These are phyloP conservation scores for Metschnikowia reukaufii DNA, from an alignment of 805 yeast species.

Conservation along the genomic window DNA sequence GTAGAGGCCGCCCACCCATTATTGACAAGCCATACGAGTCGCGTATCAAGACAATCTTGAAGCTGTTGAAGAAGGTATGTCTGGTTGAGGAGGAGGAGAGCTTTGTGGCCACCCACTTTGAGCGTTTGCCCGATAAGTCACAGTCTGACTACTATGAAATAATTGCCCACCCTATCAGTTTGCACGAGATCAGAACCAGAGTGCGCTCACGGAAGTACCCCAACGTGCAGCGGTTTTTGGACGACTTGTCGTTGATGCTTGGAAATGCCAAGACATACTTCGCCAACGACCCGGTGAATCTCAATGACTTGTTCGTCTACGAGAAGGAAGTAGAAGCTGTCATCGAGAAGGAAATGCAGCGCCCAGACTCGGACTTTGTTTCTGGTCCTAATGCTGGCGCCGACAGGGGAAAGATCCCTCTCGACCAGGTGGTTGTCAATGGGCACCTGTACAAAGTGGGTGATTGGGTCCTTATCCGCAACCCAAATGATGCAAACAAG, in stretches of 20 bases:
- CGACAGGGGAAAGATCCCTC: constrained; percentile 69
- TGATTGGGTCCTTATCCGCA: constrained; percentile 88
- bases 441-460: constrained; percentile 82
- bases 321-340: constrained; percentile 60
- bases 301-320: constrained; percentile 60
- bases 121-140: constrained; percentile 72
- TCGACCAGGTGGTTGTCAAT: constrained; percentile 69
- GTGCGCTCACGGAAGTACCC: constrained; percentile 83
- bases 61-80: constrained; percentile 73
- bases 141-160: constrained; percentile 55
- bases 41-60: constrained; percentile 81
- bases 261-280: constrained; percentile 65
- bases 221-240: constrained; percentile 71
- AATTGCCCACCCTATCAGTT: constrained; percentile 60
- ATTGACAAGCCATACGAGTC: constrained; percentile 91
- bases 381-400: constrained; percentile 38
- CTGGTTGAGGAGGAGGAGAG: constrained; percentile 48
- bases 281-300: constrained; percentile 52
- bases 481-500: constrained; percentile 82
- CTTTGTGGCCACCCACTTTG: constrained; percentile 65
- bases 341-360: constrained; percentile 67
- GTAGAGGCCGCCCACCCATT: constrained; percentile 88
- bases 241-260: constrained; percentile 74
- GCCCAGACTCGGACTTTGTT: constrained; percentile 77
- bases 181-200: constrained; percentile 74